phyloP scores from a whole-genome alignment of 2,329 filamentous ascomycete species.

The Hymenoscyphus scutula region DNA sequence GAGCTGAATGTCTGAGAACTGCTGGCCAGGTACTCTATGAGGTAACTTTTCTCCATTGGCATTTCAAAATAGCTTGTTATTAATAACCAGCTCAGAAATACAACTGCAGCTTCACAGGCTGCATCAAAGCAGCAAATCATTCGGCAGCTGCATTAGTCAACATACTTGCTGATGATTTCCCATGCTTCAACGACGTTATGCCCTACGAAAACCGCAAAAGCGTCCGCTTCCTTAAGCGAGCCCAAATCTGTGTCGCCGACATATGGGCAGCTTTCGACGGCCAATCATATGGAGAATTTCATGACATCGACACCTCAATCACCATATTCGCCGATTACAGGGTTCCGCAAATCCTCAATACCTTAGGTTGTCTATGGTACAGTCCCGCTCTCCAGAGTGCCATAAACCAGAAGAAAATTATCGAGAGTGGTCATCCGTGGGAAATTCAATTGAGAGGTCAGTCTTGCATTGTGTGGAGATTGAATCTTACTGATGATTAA shows the following conservation, averaged over 20 bases:
- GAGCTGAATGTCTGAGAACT: slow-evolving; percentile 77
- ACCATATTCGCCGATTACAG: slow-evolving; percentile 99
- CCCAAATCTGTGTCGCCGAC: slow-evolving; percentile 94
- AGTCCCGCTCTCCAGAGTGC: slow-evolving; percentile 73
- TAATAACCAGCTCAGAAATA: slow-evolving; percentile 57
- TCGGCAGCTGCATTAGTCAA: slow-evolving; percentile 88
- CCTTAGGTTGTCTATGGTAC: slow-evolving; percentile 78
- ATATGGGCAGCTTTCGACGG: slow-evolving; percentile 95
- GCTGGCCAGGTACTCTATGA: slow-evolving; percentile 77
- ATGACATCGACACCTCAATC: slow-evolving; percentile 84
- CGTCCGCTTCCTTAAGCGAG: slow-evolving; percentile 86
- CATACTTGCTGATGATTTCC: slow-evolving; percentile 75
- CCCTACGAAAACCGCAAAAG: slow-evolving; percentile 67
- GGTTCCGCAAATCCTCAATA: slow-evolving; percentile 87
- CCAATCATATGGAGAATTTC: slow-evolving; percentile 72
- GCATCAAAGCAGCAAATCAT: slow-evolving; percentile 69
- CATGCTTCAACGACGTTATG: slow-evolving; percentile 82
- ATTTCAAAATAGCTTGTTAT: slow-evolving; percentile 4
- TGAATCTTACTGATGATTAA: slow-evolving; percentile 14
- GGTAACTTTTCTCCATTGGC: slow-evolving; percentile 47
- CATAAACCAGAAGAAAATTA: slow-evolving; percentile 61
- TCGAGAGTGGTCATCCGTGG: slow-evolving; percentile 72
- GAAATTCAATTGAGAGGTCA: slow-evolving; percentile 83
- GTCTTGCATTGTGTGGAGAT: slow-evolving; percentile 22
- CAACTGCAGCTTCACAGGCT: slow-evolving; percentile 67